phyloP scores from a whole-genome alignment of 345 rosid genomes.

The Turritis glabra region DNA sequence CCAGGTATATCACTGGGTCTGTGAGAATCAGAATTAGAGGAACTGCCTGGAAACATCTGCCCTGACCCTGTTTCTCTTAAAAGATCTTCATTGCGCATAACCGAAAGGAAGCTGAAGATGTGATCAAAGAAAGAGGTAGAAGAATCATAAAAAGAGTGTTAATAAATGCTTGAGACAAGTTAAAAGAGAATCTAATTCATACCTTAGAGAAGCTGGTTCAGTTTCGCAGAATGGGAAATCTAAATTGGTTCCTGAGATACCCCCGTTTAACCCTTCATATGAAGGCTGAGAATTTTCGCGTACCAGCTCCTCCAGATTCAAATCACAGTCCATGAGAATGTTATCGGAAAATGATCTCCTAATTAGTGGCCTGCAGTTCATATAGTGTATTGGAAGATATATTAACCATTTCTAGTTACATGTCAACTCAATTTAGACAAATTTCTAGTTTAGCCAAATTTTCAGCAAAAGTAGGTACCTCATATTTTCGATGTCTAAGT shows the following conservation, averaged over 20 bases:
- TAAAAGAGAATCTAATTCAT: conserved; percentile 3
- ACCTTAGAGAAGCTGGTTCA: conserved; percentile 36
- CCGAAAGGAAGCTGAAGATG: conserved; percentile 25
- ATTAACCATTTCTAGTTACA: not conserved
- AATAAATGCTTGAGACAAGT: conserved; percentile 11
- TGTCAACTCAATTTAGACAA: not conserved
- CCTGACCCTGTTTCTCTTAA: conserved; percentile 18
- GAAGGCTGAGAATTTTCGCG: conserved; percentile 26
- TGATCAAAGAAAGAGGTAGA: conserved; percentile 4
- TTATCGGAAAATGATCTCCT: conserved; percentile 40
- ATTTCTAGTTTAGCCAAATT: not conserved
- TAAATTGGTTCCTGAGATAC: conserved; percentile 25
- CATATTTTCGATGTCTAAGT: conserved; percentile 30
- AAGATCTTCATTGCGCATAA: conserved; percentile 18
- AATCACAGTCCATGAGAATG: conserved; percentile 19
- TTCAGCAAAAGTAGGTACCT: conserved; percentile 29
- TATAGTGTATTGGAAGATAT: conserved; percentile 3
- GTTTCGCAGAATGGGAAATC: conserved; percentile 30
- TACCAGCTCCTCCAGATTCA: conserved; percentile 33
- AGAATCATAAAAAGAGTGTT: not conserved
- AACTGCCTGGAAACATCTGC: conserved; percentile 23
- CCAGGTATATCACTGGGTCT: conserved; percentile 29
- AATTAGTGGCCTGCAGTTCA: conserved; percentile 34
- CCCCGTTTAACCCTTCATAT: conserved; percentile 32
- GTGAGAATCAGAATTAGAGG: conserved; percentile 12